phyloP scores from a whole-genome alignment of 208 protist genomes.

The Crithidia brevicula region DNA sequence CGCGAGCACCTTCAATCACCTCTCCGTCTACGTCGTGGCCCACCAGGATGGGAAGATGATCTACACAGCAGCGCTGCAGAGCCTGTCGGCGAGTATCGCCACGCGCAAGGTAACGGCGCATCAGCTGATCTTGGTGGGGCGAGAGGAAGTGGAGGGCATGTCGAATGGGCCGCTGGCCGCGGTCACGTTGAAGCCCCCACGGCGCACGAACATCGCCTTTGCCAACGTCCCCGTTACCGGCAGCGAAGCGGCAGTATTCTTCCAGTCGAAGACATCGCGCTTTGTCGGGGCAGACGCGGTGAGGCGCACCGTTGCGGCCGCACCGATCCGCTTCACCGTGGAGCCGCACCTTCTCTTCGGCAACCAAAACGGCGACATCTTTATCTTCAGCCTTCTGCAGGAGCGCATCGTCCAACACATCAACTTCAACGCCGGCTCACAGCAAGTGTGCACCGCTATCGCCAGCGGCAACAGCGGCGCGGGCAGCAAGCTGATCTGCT shows the following conservation, averaged over 20 bases:
- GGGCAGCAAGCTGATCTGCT: slow-evolving; percentile 56
- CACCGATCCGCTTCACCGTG: slow-evolving; percentile 71
- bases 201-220: slow-evolving; percentile 25
- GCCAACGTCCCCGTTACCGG: slow-evolving; percentile 17
- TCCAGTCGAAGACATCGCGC: slow-evolving; percentile 16
- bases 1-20: slow-evolving; percentile 82
- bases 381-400: slow-evolving; percentile 76
- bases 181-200: slow-evolving; percentile 5
- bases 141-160: slow-evolving; percentile 42
- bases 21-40: slow-evolving; percentile 65
- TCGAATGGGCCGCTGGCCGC: slow-evolving; percentile 3
- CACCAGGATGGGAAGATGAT: slow-evolving; percentile 75
- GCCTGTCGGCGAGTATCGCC: slow-evolving; percentile 58
- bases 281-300: slow-evolving; percentile 85
- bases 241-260: slow-evolving; percentile 28
- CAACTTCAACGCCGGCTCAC: slow-evolving; percentile 56
- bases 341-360: slow-evolving; percentile 87
- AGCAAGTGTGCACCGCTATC: slow-evolving; percentile 24
- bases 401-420: slow-evolving; percentile 72
- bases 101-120: slow-evolving; percentile 82
- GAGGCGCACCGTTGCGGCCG: slow-evolving; percentile 64
- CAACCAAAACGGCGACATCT: slow-evolving; percentile 83
- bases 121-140: slow-evolving; percentile 56
- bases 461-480: slow-evolving; percentile 19
- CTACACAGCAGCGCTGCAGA: slow-evolving; percentile 65